phyloP scores from a whole-genome alignment of 768 basidiomycete species.

The Lactifluus piperatus region DNA sequence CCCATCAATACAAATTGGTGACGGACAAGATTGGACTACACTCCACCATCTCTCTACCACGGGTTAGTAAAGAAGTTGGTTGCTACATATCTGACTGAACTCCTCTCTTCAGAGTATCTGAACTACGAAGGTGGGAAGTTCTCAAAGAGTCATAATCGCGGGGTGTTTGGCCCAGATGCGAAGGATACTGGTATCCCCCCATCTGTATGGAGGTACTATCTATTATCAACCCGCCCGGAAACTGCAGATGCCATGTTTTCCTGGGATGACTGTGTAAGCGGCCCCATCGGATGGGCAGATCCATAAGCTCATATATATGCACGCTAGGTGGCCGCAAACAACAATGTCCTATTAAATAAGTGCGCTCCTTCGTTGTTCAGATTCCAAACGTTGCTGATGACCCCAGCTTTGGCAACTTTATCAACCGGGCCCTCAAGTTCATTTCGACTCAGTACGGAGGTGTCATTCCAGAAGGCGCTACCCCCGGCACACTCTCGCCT shows the following conservation, averaged over 20 bases:
- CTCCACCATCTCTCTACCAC: slow-evolving; percentile 93
- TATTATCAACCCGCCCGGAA: slow-evolving; percentile 88
- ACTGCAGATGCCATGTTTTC: slow-evolving; percentile 94
- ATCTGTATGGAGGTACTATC: slow-evolving; percentile 95
- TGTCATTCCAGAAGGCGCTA: slow-evolving; percentile 73
- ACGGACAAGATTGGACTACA: slow-evolving; percentile 88
- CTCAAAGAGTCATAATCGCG: slow-evolving; percentile 93
- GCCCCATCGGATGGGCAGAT: background rate
- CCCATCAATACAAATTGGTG: slow-evolving; percentile 83
- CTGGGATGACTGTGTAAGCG: slow-evolving; percentile 84
- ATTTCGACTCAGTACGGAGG: slow-evolving; percentile 76
- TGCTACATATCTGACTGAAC: background rate
- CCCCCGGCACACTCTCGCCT: slow-evolving; percentile 58
- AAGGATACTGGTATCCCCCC: slow-evolving; percentile 89
- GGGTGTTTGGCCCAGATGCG: slow-evolving; percentile 93
- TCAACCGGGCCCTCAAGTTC: slow-evolving; percentile 92
- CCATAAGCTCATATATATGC: background rate
- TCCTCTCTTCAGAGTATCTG: slow-evolving; percentile 62
- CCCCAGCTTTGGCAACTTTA: slow-evolving; percentile 88
- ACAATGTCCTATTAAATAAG: slow-evolving; percentile 92
- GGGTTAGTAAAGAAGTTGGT: slow-evolving; percentile 41
- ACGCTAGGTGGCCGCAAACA: slow-evolving; percentile 77
- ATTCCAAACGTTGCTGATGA: background rate
- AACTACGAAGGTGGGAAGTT: slow-evolving; percentile 99
- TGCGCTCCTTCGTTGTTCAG: slow-evolving; percentile 22